A percentile compares a stretch with the other conserved stretches of the same genome.
Evolutionary conservation across 805 yeast species (phyloP).

Genomic region (Brettanomyces bruxellensis): DNA sequence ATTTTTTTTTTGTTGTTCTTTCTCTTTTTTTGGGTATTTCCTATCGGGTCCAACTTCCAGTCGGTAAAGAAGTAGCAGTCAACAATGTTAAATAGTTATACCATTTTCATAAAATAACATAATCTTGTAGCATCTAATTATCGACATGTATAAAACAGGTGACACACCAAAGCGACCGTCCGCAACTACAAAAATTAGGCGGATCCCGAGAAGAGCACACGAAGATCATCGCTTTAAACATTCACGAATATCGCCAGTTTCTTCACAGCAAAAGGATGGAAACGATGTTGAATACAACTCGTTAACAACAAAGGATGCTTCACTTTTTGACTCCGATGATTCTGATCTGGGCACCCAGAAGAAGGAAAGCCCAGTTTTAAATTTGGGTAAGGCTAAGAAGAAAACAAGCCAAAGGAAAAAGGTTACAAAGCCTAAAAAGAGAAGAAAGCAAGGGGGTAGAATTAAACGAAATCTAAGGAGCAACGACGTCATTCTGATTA

Average conservation of each 20-base stretch:
- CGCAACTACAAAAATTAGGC: conserved; percentile 6
- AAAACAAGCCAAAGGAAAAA: not conserved
- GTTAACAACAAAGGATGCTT: conserved; percentile 4
- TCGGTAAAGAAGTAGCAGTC: no score
- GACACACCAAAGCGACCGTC: conserved; percentile 9
- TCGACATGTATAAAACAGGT: not conserved
- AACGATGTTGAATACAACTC: conserved; percentile 2
- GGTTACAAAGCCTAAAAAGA: not conserved
- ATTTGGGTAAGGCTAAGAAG: not conserved
- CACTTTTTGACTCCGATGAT: conserved; percentile 8
- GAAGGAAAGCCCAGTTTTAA: not conserved
- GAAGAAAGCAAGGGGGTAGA: not conserved
- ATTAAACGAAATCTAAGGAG: not conserved
- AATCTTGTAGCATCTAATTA: no score
- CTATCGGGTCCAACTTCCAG: no score
- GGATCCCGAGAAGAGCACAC: not conserved
- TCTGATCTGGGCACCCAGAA: not conserved
- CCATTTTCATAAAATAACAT: not conserved
- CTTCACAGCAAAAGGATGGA: not conserved
- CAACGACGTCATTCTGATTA: not conserved
- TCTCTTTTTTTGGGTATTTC: no score
- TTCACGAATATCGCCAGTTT: no score
- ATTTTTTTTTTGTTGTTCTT: no score
- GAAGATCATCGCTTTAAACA: no score
- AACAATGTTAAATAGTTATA: no score